A percentile compares a stretch with the other conserved stretches of the same genome.
phyloP scores from a whole-genome alignment of 768 basidiomycete genomes.

The Termitomyces sp. region DNA sequence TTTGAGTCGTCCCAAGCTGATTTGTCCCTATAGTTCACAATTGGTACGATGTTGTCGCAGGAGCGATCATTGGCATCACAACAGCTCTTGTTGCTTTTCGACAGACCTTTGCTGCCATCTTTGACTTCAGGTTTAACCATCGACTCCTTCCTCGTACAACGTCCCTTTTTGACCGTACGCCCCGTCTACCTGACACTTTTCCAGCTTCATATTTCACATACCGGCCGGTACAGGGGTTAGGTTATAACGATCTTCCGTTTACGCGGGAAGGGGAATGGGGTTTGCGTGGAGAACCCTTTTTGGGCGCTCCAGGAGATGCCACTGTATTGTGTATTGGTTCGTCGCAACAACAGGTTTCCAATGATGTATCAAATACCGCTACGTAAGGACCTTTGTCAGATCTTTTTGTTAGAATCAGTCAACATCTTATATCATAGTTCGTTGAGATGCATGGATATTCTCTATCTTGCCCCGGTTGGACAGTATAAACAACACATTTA shows the following conservation, averaged over 20 bases:
- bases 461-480: neutral
- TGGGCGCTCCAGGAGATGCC: slow-evolving; percentile 40
- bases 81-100: slow-evolving; percentile 48
- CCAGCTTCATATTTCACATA: slow-evolving; percentile 29
- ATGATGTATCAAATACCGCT: neutral
- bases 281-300: slow-evolving; percentile 26
- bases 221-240: slow-evolving; percentile 19
- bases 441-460: too few species aligned
- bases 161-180: slow-evolving; percentile 34
- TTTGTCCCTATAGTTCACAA: slow-evolving; percentile 32
- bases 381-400: neutral
- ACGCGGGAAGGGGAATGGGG: slow-evolving; percentile 43
- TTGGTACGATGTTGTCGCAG: slow-evolving; percentile 53
- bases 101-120: slow-evolving; percentile 49
- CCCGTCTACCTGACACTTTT: slow-evolving; percentile 18
- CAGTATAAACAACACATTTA: slow-evolving; percentile 4
- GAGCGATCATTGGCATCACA: slow-evolving; percentile 42
- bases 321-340: slow-evolving; percentile 17
- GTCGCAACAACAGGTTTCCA: neutral
- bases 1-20: neutral
- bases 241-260: slow-evolving; percentile 30
- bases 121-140: slow-evolving; percentile 57
- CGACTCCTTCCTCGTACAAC: slow-evolving; percentile 46
- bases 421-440: neutral
- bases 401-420: neutral